These are phyloP conservation scores for Phanerochaete sordida DNA, from an alignment of 768 basidiomycete species.

Conservation along the genomic window DNA sequence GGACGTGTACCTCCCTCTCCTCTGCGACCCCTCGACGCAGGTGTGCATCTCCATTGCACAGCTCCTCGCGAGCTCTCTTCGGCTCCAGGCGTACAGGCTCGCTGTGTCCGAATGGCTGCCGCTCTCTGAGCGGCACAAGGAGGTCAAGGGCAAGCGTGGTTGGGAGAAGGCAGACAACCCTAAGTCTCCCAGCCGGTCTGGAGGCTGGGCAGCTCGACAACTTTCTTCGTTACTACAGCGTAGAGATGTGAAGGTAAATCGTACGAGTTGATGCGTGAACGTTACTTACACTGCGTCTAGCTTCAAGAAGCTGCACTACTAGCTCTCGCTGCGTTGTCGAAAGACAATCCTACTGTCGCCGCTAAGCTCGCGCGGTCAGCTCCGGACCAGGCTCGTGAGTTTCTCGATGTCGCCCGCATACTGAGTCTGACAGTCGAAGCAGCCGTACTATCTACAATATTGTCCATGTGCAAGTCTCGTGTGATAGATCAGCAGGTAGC, in stretches of 20 bases:
- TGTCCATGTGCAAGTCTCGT: conserved; percentile 56
- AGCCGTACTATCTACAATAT: conserved; percentile 40
- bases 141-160: conserved; percentile 57
- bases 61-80: conserved; percentile 50
- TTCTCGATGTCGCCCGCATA: neutral
- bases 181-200: conserved; percentile 38
- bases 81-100: conserved; percentile 45
- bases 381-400: conserved; percentile 37
- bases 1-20: conserved; percentile 65
- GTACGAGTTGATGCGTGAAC: neutral
- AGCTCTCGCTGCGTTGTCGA: conserved; percentile 63
- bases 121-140: conserved; percentile 47
- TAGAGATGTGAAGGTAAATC: conserved; percentile 51
- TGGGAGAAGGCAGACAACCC: conserved; percentile 65
- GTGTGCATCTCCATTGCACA: conserved; percentile 52
- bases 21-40: conserved; percentile 41
- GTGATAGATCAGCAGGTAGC: conserved; percentile 62
- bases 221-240: conserved; percentile 45
- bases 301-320: conserved; percentile 62
- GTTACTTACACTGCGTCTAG: conserved; percentile 27
- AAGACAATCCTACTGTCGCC: conserved; percentile 58
- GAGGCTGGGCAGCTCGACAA: conserved; percentile 58
- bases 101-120: conserved; percentile 63
- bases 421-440: conserved; percentile 11
- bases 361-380: conserved; percentile 40